Conservation (phyloP, 768 basidiomycete species). For the Krasilnikovozyma curviuscula region DNA sequence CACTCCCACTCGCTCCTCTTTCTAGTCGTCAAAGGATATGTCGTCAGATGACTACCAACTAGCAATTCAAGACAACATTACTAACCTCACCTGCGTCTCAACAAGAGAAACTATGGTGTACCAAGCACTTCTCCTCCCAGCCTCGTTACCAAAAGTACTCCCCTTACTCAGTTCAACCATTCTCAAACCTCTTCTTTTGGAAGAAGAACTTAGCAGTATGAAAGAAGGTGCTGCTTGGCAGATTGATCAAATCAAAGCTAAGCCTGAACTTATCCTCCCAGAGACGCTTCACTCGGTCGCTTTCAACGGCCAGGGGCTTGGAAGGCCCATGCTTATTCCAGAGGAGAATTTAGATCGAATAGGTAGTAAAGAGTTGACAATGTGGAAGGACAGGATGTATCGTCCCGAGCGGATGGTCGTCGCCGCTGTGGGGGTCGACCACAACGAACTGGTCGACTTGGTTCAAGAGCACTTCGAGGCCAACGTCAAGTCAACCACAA, state of each 20-base stretch:
- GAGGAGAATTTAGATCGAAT: slow-evolving; percentile 58
- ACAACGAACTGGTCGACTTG: slow-evolving; percentile 70
- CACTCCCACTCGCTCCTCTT: neutral
- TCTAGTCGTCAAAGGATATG: neutral
- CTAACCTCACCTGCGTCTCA: slow-evolving; percentile 70
- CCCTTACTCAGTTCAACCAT: slow-evolving; percentile 82
- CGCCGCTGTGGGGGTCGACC: slow-evolving; percentile 77
- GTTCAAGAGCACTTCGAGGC: slow-evolving; percentile 65
- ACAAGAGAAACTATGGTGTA: slow-evolving; percentile 92
- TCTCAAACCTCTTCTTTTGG: slow-evolving; percentile 49
- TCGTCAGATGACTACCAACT: slow-evolving; percentile 47
- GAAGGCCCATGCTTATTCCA: slow-evolving; percentile 77
- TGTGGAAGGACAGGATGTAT: slow-evolving; percentile 48
- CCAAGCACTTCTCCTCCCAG: slow-evolving; percentile 81
- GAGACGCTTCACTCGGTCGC: slow-evolving; percentile 75
- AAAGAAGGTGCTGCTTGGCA: slow-evolving; percentile 83
- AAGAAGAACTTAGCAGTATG: slow-evolving; percentile 62
- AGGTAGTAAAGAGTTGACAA: too few relatives aligned
- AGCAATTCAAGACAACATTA: slow-evolving; percentile 60
- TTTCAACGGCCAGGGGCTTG: slow-evolving; percentile 53
- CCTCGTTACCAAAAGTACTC: slow-evolving; percentile 57
- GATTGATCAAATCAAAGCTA: slow-evolving; percentile 61
- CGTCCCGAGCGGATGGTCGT: slow-evolving; percentile 84
- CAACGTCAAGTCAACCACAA: slow-evolving; percentile 18
- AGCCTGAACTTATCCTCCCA: slow-evolving; percentile 84